These are phyloP conservation scores for Eragrostis tef DNA, from an alignment of 202 grass and related monocot species.

Conservation along the genomic window DNA sequence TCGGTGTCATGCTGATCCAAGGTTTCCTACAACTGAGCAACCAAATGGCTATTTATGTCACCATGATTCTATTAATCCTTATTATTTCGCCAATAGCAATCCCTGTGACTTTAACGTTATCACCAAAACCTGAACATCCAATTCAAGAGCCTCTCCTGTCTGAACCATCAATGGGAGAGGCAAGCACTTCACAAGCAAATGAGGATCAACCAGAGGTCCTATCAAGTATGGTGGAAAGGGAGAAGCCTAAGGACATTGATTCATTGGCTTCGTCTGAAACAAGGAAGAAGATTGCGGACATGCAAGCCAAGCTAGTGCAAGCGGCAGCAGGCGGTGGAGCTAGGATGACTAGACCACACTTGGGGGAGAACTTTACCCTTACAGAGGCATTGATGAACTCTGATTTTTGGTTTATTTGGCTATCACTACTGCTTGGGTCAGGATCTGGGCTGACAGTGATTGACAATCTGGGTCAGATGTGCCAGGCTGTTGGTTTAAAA, in stretches of 20 bases:
- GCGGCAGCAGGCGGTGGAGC: conserved; percentile 79
- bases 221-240: conserved; percentile 81
- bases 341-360: conserved; percentile 71
- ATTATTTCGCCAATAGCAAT: conserved; percentile 64
- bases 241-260: conserved; percentile 73
- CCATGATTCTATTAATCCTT: conserved; percentile 66
- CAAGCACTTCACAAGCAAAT: conserved; percentile 59
- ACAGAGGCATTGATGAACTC: conserved; percentile 78
- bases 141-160: conserved; percentile 71
- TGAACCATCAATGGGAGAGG: conserved; percentile 59
- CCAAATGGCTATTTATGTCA: conserved; percentile 49
- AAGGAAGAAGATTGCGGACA: conserved; percentile 68
- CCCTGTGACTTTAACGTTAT: conserved; percentile 67
- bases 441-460: conserved; percentile 92
- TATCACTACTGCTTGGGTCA: conserved; percentile 77
- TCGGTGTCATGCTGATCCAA: conserved; percentile 91
- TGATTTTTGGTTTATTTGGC: conserved; percentile 96
- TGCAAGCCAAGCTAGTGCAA: conserved; percentile 73
- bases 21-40: conserved; percentile 67
- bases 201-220: conserved; percentile 68
- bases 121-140: conserved; percentile 56
- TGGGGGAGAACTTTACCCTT: conserved; percentile 92
- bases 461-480: conserved; percentile 95
- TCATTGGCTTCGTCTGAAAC: conserved; percentile 67
- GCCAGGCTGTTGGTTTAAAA: conserved; percentile 74